Evolutionary conservation across 768 basidiomycete species (phyloP).

Genomic region (Tricholoma terreum): DNA sequence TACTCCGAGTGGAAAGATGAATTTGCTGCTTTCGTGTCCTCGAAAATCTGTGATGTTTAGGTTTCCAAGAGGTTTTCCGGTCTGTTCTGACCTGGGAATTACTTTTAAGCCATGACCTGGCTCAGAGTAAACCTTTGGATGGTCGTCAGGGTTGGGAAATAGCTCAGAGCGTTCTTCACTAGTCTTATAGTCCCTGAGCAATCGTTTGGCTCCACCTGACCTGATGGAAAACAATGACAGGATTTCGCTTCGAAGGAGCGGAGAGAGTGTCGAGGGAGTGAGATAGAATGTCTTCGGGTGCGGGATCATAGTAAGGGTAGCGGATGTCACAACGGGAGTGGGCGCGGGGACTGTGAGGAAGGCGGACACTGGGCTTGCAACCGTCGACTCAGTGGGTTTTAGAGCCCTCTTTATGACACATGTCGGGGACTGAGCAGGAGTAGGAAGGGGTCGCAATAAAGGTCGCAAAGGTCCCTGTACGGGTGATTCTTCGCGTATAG

Average conservation of each 20-base stretch:
- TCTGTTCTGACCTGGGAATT: conserved; percentile 3
- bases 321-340: conserved; percentile 2
- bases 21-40: conserved; percentile 40
- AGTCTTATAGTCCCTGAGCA: conserved; percentile 46
- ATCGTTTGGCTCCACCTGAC: conserved; percentile 36
- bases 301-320: conserved; percentile 3
- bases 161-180: conserved; percentile 22
- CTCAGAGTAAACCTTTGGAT: conserved; percentile 1
- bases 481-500: conserved; percentile 34
- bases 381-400: conserved; percentile 19
- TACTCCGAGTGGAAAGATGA: conserved; percentile 49
- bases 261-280: conserved; percentile 37
- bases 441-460: conserved; percentile 48
- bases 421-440: conserved; percentile 44
- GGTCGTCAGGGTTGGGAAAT: conserved; percentile 25
- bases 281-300: conserved; percentile 5
- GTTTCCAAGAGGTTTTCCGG: conserved; percentile 7
- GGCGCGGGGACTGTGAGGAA: conserved; percentile 25
- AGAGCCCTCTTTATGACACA: conserved; percentile 21
- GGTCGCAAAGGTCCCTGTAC: conserved; percentile 45
- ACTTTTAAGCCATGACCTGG: not conserved
- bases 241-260: conserved; percentile 46
- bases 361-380: conserved; percentile 25
- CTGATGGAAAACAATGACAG: conserved; percentile 42
- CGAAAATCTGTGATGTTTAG: conserved; percentile 17